Conservation (phyloP, 1,139 yeast genomes). For the Blastobotrys proliferans region DNA sequence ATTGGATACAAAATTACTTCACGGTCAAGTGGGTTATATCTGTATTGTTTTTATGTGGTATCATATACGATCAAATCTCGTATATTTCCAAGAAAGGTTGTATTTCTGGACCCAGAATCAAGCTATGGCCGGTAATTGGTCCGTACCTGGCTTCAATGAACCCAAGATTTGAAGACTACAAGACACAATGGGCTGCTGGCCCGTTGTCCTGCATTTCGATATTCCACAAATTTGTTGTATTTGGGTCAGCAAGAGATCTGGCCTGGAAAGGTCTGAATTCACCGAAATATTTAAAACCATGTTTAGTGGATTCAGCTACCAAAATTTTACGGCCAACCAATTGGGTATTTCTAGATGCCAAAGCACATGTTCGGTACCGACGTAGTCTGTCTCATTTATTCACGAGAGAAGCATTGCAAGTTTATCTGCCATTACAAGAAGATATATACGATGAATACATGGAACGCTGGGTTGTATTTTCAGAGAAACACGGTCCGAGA, state of each 20-base stretch:
- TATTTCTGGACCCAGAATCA: conserved; percentile 84
- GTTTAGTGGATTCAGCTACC: conserved; percentile 95
- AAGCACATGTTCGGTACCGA: conserved; percentile 90
- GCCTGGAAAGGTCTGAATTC: conserved; percentile 85
- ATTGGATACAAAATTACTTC: conserved; percentile 15
- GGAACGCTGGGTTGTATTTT: conserved; percentile 54
- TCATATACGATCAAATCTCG: conserved; percentile 75
- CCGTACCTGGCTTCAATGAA: conserved; percentile 94
- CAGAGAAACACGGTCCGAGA: conserved; percentile 55
- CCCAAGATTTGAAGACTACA: conserved; percentile 92
- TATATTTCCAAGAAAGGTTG: conserved; percentile 77
- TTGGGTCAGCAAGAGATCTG: conserved; percentile 85
- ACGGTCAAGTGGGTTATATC: conserved; percentile 45
- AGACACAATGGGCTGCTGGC: conserved; percentile 92
- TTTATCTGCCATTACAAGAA: conserved; percentile 82
- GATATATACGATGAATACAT: conserved; percentile 76
- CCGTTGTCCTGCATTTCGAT: conserved; percentile 93
- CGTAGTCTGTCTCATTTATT: conserved; percentile 84
- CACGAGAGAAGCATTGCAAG: conserved; percentile 74
- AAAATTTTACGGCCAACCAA: conserved; percentile 90
- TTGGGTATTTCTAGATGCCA: conserved; percentile 97
- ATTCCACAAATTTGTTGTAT: conserved; percentile 95
- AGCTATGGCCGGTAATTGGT: conserved; percentile 92
- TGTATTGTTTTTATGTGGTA: conserved; percentile 46
- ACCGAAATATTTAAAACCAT: conserved; percentile 87